A percentile compares a stretch with the other conserved stretches of the same genome.
Evolutionary conservation across 2,329 filamentous ascomycete genomes (phyloP).

Genomic region (Ilyonectria sp.): DNA sequence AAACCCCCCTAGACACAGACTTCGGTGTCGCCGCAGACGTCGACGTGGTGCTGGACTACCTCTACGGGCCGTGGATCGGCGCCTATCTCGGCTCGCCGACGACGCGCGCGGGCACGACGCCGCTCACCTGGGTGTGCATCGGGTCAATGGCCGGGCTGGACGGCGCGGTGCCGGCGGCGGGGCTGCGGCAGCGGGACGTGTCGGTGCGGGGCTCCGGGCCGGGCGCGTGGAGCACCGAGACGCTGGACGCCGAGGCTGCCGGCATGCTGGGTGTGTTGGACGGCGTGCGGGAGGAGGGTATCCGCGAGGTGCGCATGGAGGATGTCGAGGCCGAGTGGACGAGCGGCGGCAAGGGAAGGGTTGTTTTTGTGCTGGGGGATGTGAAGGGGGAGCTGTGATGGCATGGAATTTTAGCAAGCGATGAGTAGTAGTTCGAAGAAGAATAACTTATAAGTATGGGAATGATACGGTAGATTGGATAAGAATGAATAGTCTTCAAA

Average conservation of each 20-base stretch:
- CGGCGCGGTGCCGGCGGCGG: conserved; percentile 57
- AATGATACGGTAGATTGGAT: neutral
- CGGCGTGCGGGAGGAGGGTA: conserved; percentile 38
- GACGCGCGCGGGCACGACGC: conserved; percentile 50
- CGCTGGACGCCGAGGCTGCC: conserved; percentile 41
- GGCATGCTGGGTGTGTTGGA: conserved; percentile 48
- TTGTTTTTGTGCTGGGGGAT: conserved; percentile 44
- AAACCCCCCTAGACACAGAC: conserved; percentile 59
- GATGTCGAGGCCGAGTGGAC: conserved; percentile 49
- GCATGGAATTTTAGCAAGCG: neutral
- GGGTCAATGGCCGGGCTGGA: conserved; percentile 60
- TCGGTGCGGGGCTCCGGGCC: conserved; percentile 63
- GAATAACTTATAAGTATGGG: neutral
- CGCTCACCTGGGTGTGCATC: conserved; percentile 68
- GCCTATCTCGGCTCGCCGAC: conserved; percentile 59
- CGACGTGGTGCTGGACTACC: conserved; percentile 71
- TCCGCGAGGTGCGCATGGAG: conserved; percentile 41
- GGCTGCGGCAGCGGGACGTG: conserved; percentile 65
- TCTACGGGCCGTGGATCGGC: conserved; percentile 64
- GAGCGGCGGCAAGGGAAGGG: conserved; percentile 41
- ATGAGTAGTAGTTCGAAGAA: neutral
- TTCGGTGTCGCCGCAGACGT: conserved; percentile 61
- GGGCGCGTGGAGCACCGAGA: conserved; percentile 57
- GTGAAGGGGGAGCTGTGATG: neutral
- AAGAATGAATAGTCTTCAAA: neutral